Evolutionary conservation across 2,329 filamentous ascomycete genomes (phyloP), one percentile per base, ranked within the genome.

Genomic region (Penicillium sp.): DNA sequence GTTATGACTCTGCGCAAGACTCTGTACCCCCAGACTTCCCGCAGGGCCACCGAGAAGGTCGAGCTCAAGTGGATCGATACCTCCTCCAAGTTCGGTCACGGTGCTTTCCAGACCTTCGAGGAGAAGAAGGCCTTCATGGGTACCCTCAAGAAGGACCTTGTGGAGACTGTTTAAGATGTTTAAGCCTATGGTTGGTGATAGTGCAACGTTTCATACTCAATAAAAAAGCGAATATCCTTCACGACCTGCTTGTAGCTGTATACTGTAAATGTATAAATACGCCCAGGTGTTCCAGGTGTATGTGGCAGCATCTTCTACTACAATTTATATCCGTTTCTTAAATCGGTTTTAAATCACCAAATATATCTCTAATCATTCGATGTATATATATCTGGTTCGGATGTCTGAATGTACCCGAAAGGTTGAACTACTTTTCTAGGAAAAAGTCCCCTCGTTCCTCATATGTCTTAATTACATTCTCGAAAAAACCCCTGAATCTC

Each of bases 21-120:
- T 64, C 93, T 98, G 83, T 97, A 93, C 83, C 81, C 80, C 57
- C 93, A 98, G 83, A 97, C 90, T 66, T 95, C 87, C 71, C 83
- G 93, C 73, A 89, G 85, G 75, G 88, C 93, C 50, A 82, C 95
- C 71, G 93, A 98, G 86, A 97, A 98, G 88, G 87, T 97, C 75
- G 88, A 91, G 72, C 87, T 98, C 80, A 98, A 98, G 80, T 98
- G 93, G 93, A 98, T 98, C 86, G 93, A 98, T 72, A 98, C 93
- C 68, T 96, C 90, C 57, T 96, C 90, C 79, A 95, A 98, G 83
- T 98, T 98, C 77, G 93, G 93, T 77, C 93, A 98, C 81, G 93
- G 93, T 84, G 91, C 89, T 70, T 98, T 95, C 88, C 93, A 98
- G 82, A 98, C 93, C 60, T 80, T 85, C 63, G 86, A 87, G 71